Conservation (phyloP, 441 rosid species). For the Macaranga tanarius region DNA sequence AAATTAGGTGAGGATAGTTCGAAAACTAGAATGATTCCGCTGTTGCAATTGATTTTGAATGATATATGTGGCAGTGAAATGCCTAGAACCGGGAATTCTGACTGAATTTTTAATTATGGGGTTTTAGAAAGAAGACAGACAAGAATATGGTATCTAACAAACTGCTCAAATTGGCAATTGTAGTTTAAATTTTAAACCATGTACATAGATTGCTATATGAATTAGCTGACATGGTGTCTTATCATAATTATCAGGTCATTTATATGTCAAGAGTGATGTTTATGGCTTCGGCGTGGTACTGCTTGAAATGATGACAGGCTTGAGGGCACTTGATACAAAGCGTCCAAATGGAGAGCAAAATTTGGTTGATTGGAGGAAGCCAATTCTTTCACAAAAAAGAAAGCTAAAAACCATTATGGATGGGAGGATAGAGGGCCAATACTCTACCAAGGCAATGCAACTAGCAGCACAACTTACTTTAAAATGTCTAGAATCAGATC, state of each 20-base stretch:
- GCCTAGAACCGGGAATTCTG: neutral
- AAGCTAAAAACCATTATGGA: slow-evolving; percentile 62
- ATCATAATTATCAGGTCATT: slow-evolving; percentile 56
- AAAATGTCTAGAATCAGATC: slow-evolving; percentile 59
- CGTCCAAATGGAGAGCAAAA: slow-evolving; percentile 60
- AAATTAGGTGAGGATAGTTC: neutral
- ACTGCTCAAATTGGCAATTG: neutral
- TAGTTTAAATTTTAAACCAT: neutral
- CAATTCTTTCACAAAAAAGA: slow-evolving; percentile 46
- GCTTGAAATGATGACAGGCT: slow-evolving; percentile 70
- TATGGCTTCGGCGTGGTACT: slow-evolving; percentile 88
- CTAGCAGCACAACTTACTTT: slow-evolving; percentile 60
- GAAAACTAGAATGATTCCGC: neutral
- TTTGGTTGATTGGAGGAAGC: slow-evolving; percentile 75
- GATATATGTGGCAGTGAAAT: neutral
- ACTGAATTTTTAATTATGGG: neutral
- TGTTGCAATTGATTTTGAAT: neutral
- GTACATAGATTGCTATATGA: neutral
- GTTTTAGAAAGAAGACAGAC: neutral
- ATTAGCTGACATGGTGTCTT: slow-evolving; percentile 5
- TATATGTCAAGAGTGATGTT: slow-evolving; percentile 85
- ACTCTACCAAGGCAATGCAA: slow-evolving; percentile 56
- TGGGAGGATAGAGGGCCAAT: slow-evolving; percentile 58
- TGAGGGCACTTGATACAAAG: slow-evolving; percentile 55
- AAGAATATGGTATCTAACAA: neutral